Base-by-base conservation (phyloP, 108 stramenopile genomes). In the Craspedostauros australis region DNA sequence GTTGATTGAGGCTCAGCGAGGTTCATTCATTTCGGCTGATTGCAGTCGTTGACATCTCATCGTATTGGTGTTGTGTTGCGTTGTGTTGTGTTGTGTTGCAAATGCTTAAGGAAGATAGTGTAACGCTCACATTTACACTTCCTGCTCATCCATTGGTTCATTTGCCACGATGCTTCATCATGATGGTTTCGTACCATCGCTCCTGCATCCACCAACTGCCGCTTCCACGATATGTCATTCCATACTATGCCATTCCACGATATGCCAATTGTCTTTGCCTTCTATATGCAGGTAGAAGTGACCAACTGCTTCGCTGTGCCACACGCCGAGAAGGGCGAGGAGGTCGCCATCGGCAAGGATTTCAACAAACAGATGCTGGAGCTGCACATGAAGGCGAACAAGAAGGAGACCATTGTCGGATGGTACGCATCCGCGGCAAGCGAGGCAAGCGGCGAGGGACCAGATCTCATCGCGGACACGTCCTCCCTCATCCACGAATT, bases 251-350 rank as follows among this genome's bases (percentile, higher is more conserved):
- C 15, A 15, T 22, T 50, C 14, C 31, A 5, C 3, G 2, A 22
- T 46, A 23, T 51, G 2, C 14, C 39, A n/a, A 19, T 44, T 48
- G 25, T 53, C 21, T 6, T 46, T 59, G 0, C 49, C 21, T 32
- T 57, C n/a, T n/a, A n/a, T n/a, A n/a, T n/a, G n/a, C n/a, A 78
- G 65, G 81, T 96, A 27, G 90, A 94, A 82, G 74, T 98, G 19
- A 94, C 91, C 39, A 95, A 96, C 69, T 79, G 80, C 54, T 98
- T 96, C 75, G 93, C 94, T 19, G 96, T 98, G 18, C 97, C 96
- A 15, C 93, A 95, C 60, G 85, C 85, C 39, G 89, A 91, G 60
- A 77, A 81, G 24, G 89, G 84, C 4, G 84, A 91, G 21, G 88
- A 91, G 66, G 97, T 96, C 45, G 95, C 95, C 53, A 92, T 98